Evolutionary conservation across 441 rosid genomes (phyloP).

Genomic region (Jatropha podagrica): DNA sequence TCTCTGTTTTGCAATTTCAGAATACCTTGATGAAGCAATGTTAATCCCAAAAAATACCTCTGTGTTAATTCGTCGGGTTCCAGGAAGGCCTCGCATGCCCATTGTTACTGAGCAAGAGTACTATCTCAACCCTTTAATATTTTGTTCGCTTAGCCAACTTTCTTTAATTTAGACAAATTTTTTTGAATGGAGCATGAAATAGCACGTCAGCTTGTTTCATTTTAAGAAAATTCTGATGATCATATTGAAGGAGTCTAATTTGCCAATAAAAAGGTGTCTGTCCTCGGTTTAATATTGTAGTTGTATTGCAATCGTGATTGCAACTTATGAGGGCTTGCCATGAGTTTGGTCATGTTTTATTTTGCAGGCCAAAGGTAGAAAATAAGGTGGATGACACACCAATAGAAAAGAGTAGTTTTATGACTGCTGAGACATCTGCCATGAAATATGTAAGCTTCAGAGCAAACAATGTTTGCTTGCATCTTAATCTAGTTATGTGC

Average conservation of each 20-base stretch:
- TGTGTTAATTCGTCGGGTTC: conserved; percentile 96
- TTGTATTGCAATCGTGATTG: background rate
- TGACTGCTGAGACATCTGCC: conserved; percentile 54
- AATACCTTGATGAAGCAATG: conserved; percentile 94
- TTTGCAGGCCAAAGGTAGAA: conserved; percentile 71
- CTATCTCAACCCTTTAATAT: conserved; percentile 53
- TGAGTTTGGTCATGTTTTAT: conserved; percentile 29
- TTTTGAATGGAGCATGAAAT: conserved; percentile 9
- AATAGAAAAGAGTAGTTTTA: conserved; percentile 47
- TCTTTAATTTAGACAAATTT: conserved; percentile 14
- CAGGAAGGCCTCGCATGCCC: conserved; percentile 96
- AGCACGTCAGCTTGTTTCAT: background rate
- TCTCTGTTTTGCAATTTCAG: conserved; percentile 81
- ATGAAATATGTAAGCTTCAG: conserved; percentile 60
- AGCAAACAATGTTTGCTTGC: background rate
- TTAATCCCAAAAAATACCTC: conserved; percentile 97
- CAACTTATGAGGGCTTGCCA: conserved; percentile 26
- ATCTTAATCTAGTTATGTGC: background rate
- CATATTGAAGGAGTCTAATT: background rate
- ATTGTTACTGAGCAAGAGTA: conserved; percentile 92
- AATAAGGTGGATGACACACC: conserved; percentile 44
- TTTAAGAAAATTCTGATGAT: background rate
- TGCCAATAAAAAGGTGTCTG: background rate
- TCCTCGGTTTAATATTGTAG: background rate
- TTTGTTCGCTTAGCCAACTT: conserved; percentile 21